These are phyloP conservation scores for Tolypocladium paradoxum DNA, from an alignment of 2,329 filamentous ascomycete genomes.

Conservation along the genomic window DNA sequence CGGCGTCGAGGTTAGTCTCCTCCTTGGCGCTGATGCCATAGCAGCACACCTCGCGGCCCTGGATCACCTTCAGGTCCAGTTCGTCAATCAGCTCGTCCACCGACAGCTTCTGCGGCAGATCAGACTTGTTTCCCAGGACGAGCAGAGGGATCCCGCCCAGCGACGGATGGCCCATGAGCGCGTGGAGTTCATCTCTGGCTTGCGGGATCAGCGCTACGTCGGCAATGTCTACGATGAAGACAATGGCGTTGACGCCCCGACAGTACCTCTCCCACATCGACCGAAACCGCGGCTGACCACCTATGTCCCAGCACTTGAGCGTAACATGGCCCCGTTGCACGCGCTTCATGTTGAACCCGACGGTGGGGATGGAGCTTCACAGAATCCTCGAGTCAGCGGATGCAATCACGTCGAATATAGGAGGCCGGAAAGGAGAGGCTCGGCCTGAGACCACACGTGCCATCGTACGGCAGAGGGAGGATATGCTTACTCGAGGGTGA, in stretches of 20 bases:
- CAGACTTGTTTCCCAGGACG: slow-evolving; percentile 94
- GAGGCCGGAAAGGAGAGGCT: slow-evolving; percentile 1
- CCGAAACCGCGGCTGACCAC: slow-evolving; percentile 91
- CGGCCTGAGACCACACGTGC: background rate
- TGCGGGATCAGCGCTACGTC: slow-evolving; percentile 71
- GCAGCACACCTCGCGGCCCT: slow-evolving; percentile 89
- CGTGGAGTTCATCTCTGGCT: slow-evolving; percentile 85
- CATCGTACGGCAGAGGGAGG: slow-evolving; percentile 2
- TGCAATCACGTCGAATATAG: background rate
- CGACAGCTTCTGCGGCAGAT: slow-evolving; percentile 78
- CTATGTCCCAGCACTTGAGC: slow-evolving; percentile 97
- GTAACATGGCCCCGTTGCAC: slow-evolving; percentile 98
- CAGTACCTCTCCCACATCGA: slow-evolving; percentile 99
- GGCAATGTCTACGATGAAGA: slow-evolving; percentile 96
- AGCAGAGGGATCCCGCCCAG: slow-evolving; percentile 85
- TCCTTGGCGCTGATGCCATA: slow-evolving; percentile 98
- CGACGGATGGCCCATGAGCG: slow-evolving; percentile 72
- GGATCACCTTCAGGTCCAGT: slow-evolving; percentile 80
- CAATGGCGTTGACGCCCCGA: slow-evolving; percentile 91
- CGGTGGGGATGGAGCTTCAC: slow-evolving; percentile 87
- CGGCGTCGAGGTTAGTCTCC: slow-evolving; percentile 95
- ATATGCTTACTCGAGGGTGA: slow-evolving; percentile 84
- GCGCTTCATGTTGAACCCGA: slow-evolving; percentile 98
- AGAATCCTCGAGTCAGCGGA: slow-evolving; percentile 27
- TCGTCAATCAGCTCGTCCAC: slow-evolving; percentile 94